These are phyloP conservation scores for Carallia brachiata DNA, from an alignment of 345 rosid genomes.

Conservation along the genomic window DNA sequence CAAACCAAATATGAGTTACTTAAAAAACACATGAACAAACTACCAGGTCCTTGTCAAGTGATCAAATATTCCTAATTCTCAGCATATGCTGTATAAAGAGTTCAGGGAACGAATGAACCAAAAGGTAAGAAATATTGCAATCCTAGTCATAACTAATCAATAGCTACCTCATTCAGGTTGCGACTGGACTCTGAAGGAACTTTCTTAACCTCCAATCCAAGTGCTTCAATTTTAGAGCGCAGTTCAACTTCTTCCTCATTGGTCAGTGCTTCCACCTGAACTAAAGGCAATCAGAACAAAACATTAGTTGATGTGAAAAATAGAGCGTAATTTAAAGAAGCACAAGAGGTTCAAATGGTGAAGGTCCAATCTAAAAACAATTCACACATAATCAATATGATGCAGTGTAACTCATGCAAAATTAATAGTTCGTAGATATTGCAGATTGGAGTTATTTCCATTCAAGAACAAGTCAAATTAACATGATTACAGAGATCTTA, in stretches of 20 bases:
- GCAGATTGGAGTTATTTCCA: too few relatives aligned
- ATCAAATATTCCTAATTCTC: not conserved
- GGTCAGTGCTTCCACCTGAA: slow-evolving; percentile 68
- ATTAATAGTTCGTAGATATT: too few relatives aligned
- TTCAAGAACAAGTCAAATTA: too few relatives aligned
- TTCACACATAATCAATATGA: not conserved
- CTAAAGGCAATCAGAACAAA: not conserved
- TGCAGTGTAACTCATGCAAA: too few relatives aligned
- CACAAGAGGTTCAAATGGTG: not conserved
- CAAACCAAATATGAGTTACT: not conserved
- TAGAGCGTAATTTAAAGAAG: not conserved
- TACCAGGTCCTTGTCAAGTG: not conserved
- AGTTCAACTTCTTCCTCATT: slow-evolving; percentile 79
- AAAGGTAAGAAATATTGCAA: not conserved
- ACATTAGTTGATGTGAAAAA: not conserved
- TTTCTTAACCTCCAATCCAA: slow-evolving; percentile 73
- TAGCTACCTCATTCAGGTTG: slow-evolving; percentile 55
- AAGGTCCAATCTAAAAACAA: not conserved
- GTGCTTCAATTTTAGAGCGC: slow-evolving; percentile 87
- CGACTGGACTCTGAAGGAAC: slow-evolving; percentile 55
- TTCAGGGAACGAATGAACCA: not conserved
- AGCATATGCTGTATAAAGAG: too few relatives aligned
- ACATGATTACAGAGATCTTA: too few relatives aligned
- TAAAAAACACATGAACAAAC: not conserved
- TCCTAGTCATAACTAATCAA: too few relatives aligned